A percentile compares a stretch with the other conserved stretches of the same genome.
Evolutionary conservation across 345 rosid species (phyloP).

Genomic region (Trapa incisa): DNA sequence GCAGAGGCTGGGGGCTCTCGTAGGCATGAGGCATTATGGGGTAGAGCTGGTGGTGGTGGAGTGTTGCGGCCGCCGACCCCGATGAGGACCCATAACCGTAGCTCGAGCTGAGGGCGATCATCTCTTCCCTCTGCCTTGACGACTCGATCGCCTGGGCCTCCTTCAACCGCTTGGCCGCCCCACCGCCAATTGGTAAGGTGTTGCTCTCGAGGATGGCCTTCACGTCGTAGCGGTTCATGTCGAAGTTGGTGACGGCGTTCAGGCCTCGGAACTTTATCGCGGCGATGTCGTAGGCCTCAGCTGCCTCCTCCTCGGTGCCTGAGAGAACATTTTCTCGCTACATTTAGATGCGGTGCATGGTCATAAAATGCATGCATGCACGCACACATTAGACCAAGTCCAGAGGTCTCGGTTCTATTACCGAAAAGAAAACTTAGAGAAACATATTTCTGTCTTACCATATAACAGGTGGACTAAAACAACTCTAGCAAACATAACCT

Average conservation of each 20-base stretch:
- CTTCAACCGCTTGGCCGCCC: slow-evolving; percentile 86
- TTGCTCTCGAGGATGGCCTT: slow-evolving; percentile 93
- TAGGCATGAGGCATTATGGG: slow-evolving; percentile 53
- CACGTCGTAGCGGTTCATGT: slow-evolving; percentile 91
- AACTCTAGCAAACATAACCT: too few relatives aligned
- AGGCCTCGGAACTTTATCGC: slow-evolving; percentile 96
- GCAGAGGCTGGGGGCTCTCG: slow-evolving; percentile 44
- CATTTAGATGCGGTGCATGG: not conserved
- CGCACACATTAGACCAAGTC: not conserved
- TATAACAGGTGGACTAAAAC: too few relatives aligned
- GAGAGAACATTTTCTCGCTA: not conserved
- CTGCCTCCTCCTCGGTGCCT: slow-evolving; percentile 99
- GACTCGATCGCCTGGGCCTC: slow-evolving; percentile 97
- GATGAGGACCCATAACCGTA: slow-evolving; percentile 40
- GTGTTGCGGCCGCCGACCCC: not conserved
- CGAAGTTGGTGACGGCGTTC: slow-evolving; percentile 88
- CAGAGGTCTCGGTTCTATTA: not conserved
- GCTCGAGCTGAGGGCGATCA: slow-evolving; percentile 65
- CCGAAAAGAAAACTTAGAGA: too few relatives aligned
- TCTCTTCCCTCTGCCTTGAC: slow-evolving; percentile 70
- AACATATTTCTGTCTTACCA: too few relatives aligned
- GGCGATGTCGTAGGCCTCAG: slow-evolving; percentile 97
- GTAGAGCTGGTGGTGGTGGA: slow-evolving; percentile 37
- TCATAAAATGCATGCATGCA: slow-evolving; percentile 3
- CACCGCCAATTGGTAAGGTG: slow-evolving; percentile 91